Conservation (phyloP, 352 stramenopile species). For the Globisporangium yorkense region DNA sequence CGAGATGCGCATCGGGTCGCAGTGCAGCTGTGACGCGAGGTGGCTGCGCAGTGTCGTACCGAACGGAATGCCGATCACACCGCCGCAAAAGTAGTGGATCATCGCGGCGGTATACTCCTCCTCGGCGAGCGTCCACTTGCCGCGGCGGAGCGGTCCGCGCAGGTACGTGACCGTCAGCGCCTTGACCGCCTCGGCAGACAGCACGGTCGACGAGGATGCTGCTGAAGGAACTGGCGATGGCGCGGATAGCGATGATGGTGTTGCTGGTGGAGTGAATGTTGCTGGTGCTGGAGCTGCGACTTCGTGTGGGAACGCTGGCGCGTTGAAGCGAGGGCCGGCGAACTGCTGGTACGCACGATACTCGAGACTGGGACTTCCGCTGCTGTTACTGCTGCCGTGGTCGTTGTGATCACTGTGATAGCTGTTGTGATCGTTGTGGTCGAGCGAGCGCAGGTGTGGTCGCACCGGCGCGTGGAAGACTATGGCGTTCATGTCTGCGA, state of each 20-base stretch:
- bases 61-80: constrained; percentile 56
- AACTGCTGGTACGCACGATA: neutral
- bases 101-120: constrained; percentile 53
- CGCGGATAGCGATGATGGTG: neutral
- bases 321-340: neutral
- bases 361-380: neutral
- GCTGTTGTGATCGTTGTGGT: neutral
- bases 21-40: constrained; percentile 61
- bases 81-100: constrained; percentile 65
- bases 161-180: neutral
- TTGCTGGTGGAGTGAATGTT: neutral
- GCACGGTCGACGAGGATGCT: neutral
- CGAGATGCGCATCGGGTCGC: constrained; percentile 74
- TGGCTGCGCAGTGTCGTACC: constrained; percentile 72
- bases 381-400: neutral
- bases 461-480: constrained; percentile 1
- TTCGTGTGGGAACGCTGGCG: neutral
- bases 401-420: neutral
- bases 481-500: neutral
- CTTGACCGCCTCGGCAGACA: neutral
- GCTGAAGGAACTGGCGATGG: neutral
- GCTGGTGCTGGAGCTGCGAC: neutral
- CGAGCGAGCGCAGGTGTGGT: neutral
- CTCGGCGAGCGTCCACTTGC: constrained; percentile 66
- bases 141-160: constrained; percentile 32